Conservation (phyloP, 345 rosid species). For the Chamaenerion angustifolium region DNA sequence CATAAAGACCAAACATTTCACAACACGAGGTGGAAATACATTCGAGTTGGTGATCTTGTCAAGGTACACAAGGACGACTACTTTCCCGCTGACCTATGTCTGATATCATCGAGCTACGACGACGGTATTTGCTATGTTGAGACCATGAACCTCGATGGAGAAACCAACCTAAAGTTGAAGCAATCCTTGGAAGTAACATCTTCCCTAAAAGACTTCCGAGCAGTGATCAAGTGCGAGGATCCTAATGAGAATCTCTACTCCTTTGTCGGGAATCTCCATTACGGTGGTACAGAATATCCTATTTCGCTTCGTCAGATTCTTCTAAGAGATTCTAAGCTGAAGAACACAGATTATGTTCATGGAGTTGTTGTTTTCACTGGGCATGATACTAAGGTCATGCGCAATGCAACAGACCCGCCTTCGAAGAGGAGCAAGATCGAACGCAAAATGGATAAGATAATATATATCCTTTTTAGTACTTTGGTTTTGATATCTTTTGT, state of each 20-base stretch:
- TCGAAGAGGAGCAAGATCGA: slow-evolving; percentile 88
- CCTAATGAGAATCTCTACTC: slow-evolving; percentile 69
- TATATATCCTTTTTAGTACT: slow-evolving; percentile 62
- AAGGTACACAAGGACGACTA: slow-evolving; percentile 54
- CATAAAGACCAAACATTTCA: slow-evolving; percentile 20
- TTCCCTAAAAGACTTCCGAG: slow-evolving; percentile 28
- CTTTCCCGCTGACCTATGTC: slow-evolving; percentile 87
- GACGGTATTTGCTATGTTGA: slow-evolving; percentile 89
- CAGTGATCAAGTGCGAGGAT: slow-evolving; percentile 58
- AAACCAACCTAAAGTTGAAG: slow-evolving; percentile 74
- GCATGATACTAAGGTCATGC: slow-evolving; percentile 92
- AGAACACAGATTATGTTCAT: slow-evolving; percentile 43
- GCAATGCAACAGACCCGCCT: slow-evolving; percentile 74
- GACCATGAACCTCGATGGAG: slow-evolving; percentile 92
- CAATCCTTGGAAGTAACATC: slow-evolving; percentile 55
- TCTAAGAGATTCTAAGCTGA: slow-evolving; percentile 75
- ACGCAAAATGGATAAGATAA: slow-evolving; percentile 77
- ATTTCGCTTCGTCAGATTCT: slow-evolving; percentile 71
- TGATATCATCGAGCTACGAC: slow-evolving; percentile 63
- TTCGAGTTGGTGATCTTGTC: slow-evolving; percentile 71
- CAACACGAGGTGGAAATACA: slow-evolving; percentile 53
- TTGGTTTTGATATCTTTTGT: slow-evolving; percentile 48
- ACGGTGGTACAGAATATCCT: slow-evolving; percentile 21
- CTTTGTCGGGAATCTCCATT: slow-evolving; percentile 59
- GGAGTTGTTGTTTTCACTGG: slow-evolving; percentile 87